Evolutionary conservation across 1,284 basidiomycete species (phyloP).

Genomic region (Porphyrellus sp.): DNA sequence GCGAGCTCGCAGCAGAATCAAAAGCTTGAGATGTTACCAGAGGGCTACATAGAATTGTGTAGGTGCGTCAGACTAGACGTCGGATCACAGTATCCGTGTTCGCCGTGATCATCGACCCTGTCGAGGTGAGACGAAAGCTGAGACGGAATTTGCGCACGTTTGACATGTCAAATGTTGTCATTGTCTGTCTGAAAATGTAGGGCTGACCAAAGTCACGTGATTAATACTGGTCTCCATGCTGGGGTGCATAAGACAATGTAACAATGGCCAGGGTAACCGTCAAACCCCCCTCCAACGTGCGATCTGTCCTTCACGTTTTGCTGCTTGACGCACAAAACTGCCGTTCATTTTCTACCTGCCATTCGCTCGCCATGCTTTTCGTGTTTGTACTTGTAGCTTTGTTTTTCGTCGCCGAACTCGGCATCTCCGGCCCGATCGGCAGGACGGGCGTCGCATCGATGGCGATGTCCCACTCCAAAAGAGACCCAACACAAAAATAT

Average conservation of each 20-base stretch:
- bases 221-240: constrained; percentile 9
- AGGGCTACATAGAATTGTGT: constrained; percentile 6
- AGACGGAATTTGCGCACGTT: not conserved
- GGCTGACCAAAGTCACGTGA: constrained; percentile 5
- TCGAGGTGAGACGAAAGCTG: not conserved
- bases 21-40: constrained; percentile 5
- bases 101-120: not conserved
- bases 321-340: constrained; percentile 15
- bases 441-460: not conserved
- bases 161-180: not conserved
- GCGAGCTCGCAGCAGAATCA: not conserved
- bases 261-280: not conserved
- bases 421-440: constrained; percentile 18
- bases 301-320: not conserved
- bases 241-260: constrained; percentile 3
- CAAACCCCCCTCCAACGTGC: not conserved
- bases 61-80: constrained; percentile 3
- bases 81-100: not conserved
- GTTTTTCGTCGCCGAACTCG: constrained; percentile 7
- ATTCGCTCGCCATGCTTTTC: constrained; percentile 18
- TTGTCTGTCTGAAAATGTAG: no score
- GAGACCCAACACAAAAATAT: constrained; percentile 43
- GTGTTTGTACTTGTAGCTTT: constrained; percentile 16
- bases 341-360: constrained; percentile 22
- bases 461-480: constrained; percentile 9